Percentiles rank a stretch among this genome's conserved stretches.
phyloP scores from a whole-genome alignment of 2,329 filamentous ascomycete genomes.

The Cercospora citrullina region DNA sequence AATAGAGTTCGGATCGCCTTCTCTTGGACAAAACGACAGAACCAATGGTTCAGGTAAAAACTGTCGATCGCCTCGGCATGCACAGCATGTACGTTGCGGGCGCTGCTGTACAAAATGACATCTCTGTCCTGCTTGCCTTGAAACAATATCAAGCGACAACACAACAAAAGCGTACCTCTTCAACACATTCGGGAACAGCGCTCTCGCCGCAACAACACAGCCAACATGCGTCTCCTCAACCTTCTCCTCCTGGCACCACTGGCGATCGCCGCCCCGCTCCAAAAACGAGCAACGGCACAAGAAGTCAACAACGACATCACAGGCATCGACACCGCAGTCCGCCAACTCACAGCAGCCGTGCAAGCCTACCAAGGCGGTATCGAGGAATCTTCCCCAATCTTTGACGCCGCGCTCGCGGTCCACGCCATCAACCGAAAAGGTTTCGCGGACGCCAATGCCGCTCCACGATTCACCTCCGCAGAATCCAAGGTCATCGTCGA shows the following conservation, averaged over 20 bases:
- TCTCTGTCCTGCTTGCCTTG: background rate
- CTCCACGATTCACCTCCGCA: constrained; percentile 24
- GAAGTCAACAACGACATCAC: constrained; percentile 32
- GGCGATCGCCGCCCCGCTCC: constrained; percentile 17
- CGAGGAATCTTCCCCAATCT: constrained; percentile 23
- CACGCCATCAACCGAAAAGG: constrained; percentile 32
- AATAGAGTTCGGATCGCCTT: constrained; percentile 7
- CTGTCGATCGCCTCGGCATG: constrained; percentile 19
- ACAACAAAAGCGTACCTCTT: background rate
- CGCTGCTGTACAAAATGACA: constrained; percentile 3
- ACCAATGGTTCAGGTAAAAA: constrained; percentile 1
- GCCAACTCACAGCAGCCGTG: constrained; percentile 25
- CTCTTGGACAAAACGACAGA: background rate
- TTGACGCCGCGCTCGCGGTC: constrained; percentile 27
- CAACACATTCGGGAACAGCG: background rate
- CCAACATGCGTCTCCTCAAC: constrained; percentile 20
- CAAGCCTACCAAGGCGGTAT: constrained; percentile 32
- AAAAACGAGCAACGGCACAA: constrained; percentile 23
- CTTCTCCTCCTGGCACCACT: constrained; percentile 27
- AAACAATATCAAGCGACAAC: background rate
- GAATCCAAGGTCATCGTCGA: constrained; percentile 32
- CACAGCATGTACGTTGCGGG: constrained; percentile 10
- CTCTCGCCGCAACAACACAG: background rate
- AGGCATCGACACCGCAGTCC: constrained; percentile 30
- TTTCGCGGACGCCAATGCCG: constrained; percentile 27